Evolutionary conservation across 306 rosid genomes (phyloP), one percentile per base, ranked within the genome.

Genomic region (Glycine latifolia): DNA sequence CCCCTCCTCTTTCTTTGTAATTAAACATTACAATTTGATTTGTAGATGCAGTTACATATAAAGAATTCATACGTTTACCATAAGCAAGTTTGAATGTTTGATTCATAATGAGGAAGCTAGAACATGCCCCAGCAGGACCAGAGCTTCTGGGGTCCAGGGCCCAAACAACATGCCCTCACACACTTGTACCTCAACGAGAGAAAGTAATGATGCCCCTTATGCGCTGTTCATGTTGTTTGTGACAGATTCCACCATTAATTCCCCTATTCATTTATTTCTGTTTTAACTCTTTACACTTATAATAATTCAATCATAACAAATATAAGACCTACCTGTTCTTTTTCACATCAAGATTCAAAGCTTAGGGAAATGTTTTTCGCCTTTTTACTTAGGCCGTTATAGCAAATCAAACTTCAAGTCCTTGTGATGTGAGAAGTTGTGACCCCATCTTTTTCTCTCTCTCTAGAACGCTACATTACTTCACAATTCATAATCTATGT

Each of bases 141-240:
- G 37, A 37, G 15, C 10, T 76, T 15, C 4, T 72, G 77, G 84
- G 89, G 88, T 76, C 94, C 89, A 86, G 80, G n/a, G 0, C 41
- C 71, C 56, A 46, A 65, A 75, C 79, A 71, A 43, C 62, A 77
- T 54, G 81, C 60, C 46, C 71, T 60, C 59, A 63, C 15, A 67
- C 15, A 67, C 67, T 79, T 55, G 75, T 81, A 67, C 82, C 67
- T 63, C 84, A 79, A 61, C 76, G 0, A 72, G 54, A 74, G 84
- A 72, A 62, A 81, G 74, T 69, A 73, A 81, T 69, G 82, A 74
- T 81, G 63, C 58, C 73, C 71, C 85, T 69, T 79, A 43, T 79
- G 82, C 59, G 50, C 74, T 83, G 85, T 48, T 37, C 41, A 82
- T 76, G 75, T 59, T 78, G 39, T 68, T 2, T 70, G 11, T 85